Evolutionary conservation across 345 rosid species (phyloP), one percentile per base, ranked within the genome.

Genomic region (Kernera saxatilis): DNA sequence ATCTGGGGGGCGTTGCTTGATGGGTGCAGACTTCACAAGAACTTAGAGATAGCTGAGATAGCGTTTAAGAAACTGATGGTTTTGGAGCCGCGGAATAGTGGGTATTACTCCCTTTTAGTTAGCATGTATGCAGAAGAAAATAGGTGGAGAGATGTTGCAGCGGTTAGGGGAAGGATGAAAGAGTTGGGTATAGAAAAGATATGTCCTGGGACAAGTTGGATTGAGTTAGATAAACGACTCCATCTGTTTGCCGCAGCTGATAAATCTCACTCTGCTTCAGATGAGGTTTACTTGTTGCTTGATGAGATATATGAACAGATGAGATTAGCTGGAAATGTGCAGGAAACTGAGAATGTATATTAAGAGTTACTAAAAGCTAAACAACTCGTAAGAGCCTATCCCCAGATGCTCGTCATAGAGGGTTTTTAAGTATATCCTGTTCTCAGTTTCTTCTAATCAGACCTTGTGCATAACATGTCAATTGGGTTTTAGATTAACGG

Each of bases 1-100:
- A 80, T 92, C 23, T 88, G 97, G 96, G 91, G 95, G 44, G 81
- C 91, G 12, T 71, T 92, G 78, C 69, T 90, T 59, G 78, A 84
- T 27, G 93, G 91, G 18, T 90, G 93, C 59, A 88, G 77, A 68
- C 78, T 87, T 63, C 87, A 90, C 67, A 78, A 74, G 76, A 88
- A 88, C 71, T 54, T 83, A 59, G 80, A 82, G 84, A 79, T 84
- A 64, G 98, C 90, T 53, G 69, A 74, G 60, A 27, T 84, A 22
- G 88, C 91, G 25, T 79, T 78, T 39, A 51, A 80, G 14, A 76
- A 83, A 58, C 70, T 90, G 82, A 78, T 68, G 82, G 77, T 75
- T 70, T 59, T 92, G 76, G 97, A 90, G 74, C 90, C 93, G 22
- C 54, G 78, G 14, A 85, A 83, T 18, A 85, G 87, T 70, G 95